Percentiles rank a stretch among this genome's conserved stretches.
Conservation (phyloP, 2,329 filamentous ascomycete species). For the Beauveria brongniartii region DNA sequence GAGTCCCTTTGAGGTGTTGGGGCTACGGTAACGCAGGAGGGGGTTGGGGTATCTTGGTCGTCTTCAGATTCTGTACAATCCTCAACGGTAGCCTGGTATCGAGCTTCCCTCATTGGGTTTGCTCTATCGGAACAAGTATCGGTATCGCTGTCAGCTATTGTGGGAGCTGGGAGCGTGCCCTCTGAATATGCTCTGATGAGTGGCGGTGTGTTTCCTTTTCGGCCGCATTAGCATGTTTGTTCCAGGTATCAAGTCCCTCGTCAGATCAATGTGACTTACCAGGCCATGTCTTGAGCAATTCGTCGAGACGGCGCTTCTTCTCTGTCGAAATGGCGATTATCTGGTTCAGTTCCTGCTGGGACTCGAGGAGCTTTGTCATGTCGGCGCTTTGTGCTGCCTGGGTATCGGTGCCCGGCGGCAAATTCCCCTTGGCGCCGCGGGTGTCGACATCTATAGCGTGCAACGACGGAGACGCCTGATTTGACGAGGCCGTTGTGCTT, state of each 20-base stretch:
- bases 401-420: background rate
- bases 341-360: background rate
- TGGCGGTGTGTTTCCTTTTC: background rate
- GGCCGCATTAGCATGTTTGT: no score
- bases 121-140: background rate
- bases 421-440: background rate
- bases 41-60: background rate
- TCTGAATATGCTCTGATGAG: conserved; percentile 5
- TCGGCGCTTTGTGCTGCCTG: background rate
- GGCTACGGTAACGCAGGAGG: background rate
- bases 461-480: background rate
- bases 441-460: background rate
- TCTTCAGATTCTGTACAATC: conserved; percentile 6
- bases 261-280: no score
- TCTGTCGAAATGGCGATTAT: background rate
- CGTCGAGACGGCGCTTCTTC: no score
- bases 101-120: background rate
- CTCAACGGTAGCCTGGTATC: conserved; percentile 6
- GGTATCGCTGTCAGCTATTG: background rate
- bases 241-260: no score
- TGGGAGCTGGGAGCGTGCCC: background rate
- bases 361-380: background rate
- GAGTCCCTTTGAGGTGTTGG: background rate
- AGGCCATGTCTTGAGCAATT: no score
- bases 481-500: background rate